Base-by-base conservation (phyloP, 2,329 filamentous ascomycete genomes). In the Trichophaea hybrida region DNA sequence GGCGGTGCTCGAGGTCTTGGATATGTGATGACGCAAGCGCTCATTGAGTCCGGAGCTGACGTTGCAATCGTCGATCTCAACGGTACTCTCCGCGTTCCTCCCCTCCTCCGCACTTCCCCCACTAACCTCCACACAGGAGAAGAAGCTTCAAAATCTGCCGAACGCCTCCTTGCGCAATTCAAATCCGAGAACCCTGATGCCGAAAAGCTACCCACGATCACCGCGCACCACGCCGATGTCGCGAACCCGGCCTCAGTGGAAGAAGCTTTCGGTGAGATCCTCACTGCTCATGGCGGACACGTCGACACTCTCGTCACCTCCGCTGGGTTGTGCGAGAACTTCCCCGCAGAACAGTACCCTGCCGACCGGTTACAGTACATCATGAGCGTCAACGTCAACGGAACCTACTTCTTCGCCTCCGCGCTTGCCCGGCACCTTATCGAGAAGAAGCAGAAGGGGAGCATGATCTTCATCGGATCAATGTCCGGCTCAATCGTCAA, bases 321-420 rank as follows among this genome's bases (percentile, higher is more conserved):
- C n/a, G 91, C 91, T 54, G 91, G 91, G 50, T 95, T 97, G 75
- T 93, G 88, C 12, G 91, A 96, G 76, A 96, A 96, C 76, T 94
- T 89, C 70, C 85, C 94, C 69, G 91, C 91, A 51, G 64, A 67
- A 40, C 65, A 84, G 67, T 97, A 97, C 74, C 90, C 90, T 0
- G 82, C 90, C 67, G 88, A 95, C 68, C 85, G 90, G 66, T 84
- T 96, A 73, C 83, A 90, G 73, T 94, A 94, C 77, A 82, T 97
- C 13, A 96, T 88, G 88, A 83, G 82, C 54, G 91, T 96, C 70
- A 95, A 96, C 66, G 89, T 97, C 1, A 88, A 86, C 69, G 91
- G 91, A 24, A 94, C 90, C 58, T 96, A 94, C 72, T 77, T 95
- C 38, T 95, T 91, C 70, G 87, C 90, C 2, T 85, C 84, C 31